phyloP scores from a whole-genome alignment of 2,329 filamentous ascomycete genomes.

The Diplodia sapinea region DNA sequence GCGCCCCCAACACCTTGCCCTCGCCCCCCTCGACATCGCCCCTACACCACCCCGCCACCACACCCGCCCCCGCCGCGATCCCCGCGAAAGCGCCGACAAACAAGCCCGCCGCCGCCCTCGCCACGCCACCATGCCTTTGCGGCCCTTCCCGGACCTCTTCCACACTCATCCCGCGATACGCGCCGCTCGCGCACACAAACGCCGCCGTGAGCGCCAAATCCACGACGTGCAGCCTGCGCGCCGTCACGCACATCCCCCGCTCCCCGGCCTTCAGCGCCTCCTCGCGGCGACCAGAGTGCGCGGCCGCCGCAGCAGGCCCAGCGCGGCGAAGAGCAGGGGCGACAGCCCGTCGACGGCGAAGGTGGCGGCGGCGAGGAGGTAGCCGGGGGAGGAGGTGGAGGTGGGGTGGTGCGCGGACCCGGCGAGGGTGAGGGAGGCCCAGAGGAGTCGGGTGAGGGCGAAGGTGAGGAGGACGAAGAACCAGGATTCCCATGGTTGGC shows the following conservation, averaged over 20 bases:
- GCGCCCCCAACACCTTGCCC: not conserved
- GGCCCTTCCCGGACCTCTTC: not conserved
- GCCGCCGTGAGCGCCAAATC: not conserved
- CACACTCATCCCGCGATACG: not conserved
- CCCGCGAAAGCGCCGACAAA: not conserved
- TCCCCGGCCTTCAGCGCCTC: no score
- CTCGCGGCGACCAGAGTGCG: not conserved
- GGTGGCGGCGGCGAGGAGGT: conserved; percentile 17
- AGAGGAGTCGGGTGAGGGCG: not conserved
- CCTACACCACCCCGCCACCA: not conserved
- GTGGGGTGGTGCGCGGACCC: no score
- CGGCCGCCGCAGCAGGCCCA: conserved; percentile 8
- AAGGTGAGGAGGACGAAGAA: no score
- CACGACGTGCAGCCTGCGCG: no score
- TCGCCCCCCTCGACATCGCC: not conserved
- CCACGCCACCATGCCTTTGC: not conserved
- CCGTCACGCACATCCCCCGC: no score
- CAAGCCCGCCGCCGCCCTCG: not conserved
- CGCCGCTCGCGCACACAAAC: conserved; percentile 9
- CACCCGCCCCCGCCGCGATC: not conserved
- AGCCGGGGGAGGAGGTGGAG: no score
- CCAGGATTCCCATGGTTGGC: not conserved
- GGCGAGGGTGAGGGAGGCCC: not conserved
- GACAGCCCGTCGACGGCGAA: conserved; percentile 16
- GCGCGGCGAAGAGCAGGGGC: not conserved